These are phyloP conservation scores for Starmerella potacharoeniae DNA, from an alignment of 805 yeast genomes.

Conservation along the genomic window DNA sequence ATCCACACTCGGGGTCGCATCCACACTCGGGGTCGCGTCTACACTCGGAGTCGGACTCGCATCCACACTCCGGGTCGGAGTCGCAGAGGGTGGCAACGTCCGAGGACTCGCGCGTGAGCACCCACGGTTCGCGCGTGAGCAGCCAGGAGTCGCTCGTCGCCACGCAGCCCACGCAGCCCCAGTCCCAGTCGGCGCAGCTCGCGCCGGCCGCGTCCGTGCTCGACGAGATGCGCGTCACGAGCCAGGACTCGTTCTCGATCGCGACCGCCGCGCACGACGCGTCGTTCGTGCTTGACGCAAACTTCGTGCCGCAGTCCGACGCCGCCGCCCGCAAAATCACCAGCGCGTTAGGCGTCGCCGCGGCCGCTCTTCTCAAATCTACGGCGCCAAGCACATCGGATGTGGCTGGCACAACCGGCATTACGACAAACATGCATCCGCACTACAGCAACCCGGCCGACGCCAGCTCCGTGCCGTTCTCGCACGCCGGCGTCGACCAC, in stretches of 20 bases:
- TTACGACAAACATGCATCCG: constrained; percentile 49
- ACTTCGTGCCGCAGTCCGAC: not conserved
- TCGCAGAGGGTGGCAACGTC: too few relatives aligned
- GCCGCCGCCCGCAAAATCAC: not conserved
- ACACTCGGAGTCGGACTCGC: too few relatives aligned
- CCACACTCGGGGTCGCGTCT: too few relatives aligned
- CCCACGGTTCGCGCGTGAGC: too few relatives aligned
- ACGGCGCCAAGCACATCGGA: constrained; percentile 25
- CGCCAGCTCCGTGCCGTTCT: constrained; percentile 41
- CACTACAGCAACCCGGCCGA: constrained; percentile 46
- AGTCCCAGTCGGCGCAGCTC: not conserved
- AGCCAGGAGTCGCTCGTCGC: not conserved
- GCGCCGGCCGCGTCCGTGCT: not conserved
- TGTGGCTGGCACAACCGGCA: constrained; percentile 36
- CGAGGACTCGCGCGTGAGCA: too few relatives aligned
- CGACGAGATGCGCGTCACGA: not conserved
- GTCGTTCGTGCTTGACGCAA: constrained; percentile 1
- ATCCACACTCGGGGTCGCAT: too few relatives aligned
- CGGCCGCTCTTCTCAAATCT: not conserved
- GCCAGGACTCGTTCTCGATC: not conserved
- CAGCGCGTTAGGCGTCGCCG: not conserved
- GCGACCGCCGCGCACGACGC: constrained; percentile 4
- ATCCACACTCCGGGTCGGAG: too few relatives aligned
- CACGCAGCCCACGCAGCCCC: not conserved
- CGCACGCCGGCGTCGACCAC: constrained; percentile 58